Evolutionary conservation across 257 asterid genomes (phyloP), one percentile per base, ranked within the genome.

Genomic region (Capsicum pubescens): DNA sequence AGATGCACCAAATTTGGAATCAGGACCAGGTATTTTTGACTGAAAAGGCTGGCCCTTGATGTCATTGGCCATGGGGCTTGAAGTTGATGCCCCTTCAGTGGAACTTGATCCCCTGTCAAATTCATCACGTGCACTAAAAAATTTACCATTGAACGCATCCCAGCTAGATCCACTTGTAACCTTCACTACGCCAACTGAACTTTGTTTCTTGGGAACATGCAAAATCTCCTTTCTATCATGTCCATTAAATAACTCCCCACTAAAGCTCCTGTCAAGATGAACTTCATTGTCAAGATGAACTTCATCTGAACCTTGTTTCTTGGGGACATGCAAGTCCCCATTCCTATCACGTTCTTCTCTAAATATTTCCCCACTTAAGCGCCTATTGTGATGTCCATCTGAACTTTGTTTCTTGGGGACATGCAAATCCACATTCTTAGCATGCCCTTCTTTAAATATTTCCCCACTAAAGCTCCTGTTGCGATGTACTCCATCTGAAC

Each of bases 191-290:
- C 82, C 79, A 84, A 83, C 85, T 61, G 87, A 83, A 85, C 74
- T 84, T 83, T 72, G 80, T 72, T 26, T 64, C 32, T 78, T 74
- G 63, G 85, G 82, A 69, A 84, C 67, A 32, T 61, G 85, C 82
- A 84, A 79, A 71, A 58, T 86, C 79, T 80, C 79, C 84, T 89
- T 85, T 39, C 83, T 80, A 59, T 85, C 83, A 26, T 58, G 50
- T 80, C 57, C 85, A 82, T 87, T 92, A 85, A 61, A 36, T 55
- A 90, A 82, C 72, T 90, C 94, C 87, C 90, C 92, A 84, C 92
- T 88, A 88, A 93, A 90, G 87, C 92, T 89, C 94, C 90, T 88
- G 66, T 89, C 86, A 66, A 90, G 93, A 87, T 90, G 90, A 76
- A 91, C 92, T 55, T 69, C 69, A 84, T 85, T 87, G 66, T 89